Evolutionary conservation across 2,329 filamentous ascomycete genomes (phyloP), one percentile per base, ranked within the genome.

Genomic region (Tolypocladium guangdongense): DNA sequence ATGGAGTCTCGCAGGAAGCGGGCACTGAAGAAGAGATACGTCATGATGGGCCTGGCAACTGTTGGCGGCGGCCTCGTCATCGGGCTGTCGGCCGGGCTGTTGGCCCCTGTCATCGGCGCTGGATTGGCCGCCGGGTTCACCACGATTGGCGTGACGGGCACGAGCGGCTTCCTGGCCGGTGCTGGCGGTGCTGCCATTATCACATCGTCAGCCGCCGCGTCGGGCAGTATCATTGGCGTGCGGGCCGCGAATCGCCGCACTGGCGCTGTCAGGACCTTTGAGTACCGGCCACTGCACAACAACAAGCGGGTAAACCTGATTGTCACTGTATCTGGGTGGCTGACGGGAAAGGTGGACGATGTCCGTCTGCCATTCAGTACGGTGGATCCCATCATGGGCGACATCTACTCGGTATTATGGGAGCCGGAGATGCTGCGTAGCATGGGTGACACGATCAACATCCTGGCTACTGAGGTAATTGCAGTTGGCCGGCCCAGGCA

Each of bases 401-500:
- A 99, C 66, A 84, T 99, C 18, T 99, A 99, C 72, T 96, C 92
- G 0, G 86, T 99, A 12, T 76, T 95, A 55, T 99, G 93, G 91
- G 93, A 99, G 69, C 95, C 93, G 3, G 93, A 99, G 66, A 95
- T 99, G 91, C 79, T 99, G 65, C 86, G 84, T 62, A 96, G 90
- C 70, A 99, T 96, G 86, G 93, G 93, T 80, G 89, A 93, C 67
- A 99, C 93, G 47, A 97, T 99, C 64, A 96, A 96, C 63, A 97
- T 99, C 70, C 76, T 99, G 58, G 93, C 93, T 54, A 99, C 93
- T 36, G 93, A 99, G 82, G 89, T 92, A 71, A 71, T 18, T 20
- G 80, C 81, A 37, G 32, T 12, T 8, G 16, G 14, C 32, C 35
- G 16, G 7, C 39, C 20, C 27, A n/a, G 10, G 27, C 24, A 18